A percentile compares a stretch with the other conserved stretches of the same genome.
Conservation (phyloP, 2,329 filamentous ascomycete genomes). For the Alternaria brassicae region DNA sequence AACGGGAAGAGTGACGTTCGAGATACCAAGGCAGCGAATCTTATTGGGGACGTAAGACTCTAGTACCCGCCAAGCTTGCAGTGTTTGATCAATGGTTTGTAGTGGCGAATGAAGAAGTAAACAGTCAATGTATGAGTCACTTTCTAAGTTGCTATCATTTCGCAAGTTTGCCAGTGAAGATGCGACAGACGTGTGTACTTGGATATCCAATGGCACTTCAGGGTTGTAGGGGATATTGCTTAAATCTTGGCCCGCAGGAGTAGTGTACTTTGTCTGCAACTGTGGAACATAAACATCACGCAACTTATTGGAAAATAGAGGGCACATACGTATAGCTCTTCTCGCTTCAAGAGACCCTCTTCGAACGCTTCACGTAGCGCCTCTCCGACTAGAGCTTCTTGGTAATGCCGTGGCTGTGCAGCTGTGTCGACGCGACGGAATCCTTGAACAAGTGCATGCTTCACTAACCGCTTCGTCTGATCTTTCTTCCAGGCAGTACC, state of each 20-base stretch:
- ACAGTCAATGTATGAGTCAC: conserved; percentile 62
- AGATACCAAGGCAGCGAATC: conserved; percentile 75
- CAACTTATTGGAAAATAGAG: too few species aligned
- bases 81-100: conserved; percentile 59
- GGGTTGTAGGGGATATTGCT: conserved; percentile 69
- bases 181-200: conserved; percentile 71
- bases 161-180: conserved; percentile 71
- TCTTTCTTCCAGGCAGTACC: conserved; percentile 89
- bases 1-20: conserved; percentile 69
- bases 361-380: conserved; percentile 69
- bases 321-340: conserved; percentile 67
- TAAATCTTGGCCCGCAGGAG: conserved; percentile 66
- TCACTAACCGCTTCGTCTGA: conserved; percentile 70
- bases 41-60: conserved; percentile 69
- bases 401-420: conserved; percentile 79
- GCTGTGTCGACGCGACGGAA: conserved; percentile 81
- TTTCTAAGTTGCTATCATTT: conserved; percentile 36
- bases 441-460: conserved; percentile 70
- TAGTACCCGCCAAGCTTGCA: conserved; percentile 71
- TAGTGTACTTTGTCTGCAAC: conserved; percentile 86
- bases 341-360: conserved; percentile 64
- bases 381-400: conserved; percentile 72
- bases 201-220: conserved; percentile 63
- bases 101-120: conserved; percentile 67
- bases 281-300: conserved; percentile 35